A percentile compares a stretch with the other conserved stretches of the same genome.
phyloP scores from a whole-genome alignment of 202 grass and related monocot species.

The Brachypodium distachyon region DNA sequence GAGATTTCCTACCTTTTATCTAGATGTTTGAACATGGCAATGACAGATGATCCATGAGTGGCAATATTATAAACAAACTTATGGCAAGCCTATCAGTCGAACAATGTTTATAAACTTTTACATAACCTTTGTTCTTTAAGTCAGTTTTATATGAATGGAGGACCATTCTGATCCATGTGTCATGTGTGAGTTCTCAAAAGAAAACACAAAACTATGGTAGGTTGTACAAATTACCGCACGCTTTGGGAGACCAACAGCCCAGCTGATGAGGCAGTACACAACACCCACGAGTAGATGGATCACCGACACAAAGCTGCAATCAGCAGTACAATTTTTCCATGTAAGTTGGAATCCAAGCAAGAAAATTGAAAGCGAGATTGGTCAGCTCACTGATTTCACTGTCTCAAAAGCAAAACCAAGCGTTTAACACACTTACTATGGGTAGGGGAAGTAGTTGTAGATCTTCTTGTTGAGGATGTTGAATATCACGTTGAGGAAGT shows the following conservation, averaged over 20 bases:
- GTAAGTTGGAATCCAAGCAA: background rate
- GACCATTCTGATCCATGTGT: background rate
- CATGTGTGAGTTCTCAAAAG: background rate
- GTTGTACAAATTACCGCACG: constrained; percentile 60
- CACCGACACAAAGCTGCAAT: constrained; percentile 72
- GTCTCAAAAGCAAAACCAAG: background rate
- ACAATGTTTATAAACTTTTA: background rate
- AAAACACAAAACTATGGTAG: background rate
- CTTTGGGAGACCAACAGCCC: constrained; percentile 80
- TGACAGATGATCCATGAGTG: background rate
- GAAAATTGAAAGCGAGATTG: background rate
- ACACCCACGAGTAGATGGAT: constrained; percentile 75
- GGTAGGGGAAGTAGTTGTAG: constrained; percentile 98
- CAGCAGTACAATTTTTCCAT: background rate
- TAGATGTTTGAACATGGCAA: background rate
- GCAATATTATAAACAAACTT: background rate
- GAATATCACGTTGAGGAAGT: constrained; percentile 98
- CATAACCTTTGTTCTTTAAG: background rate
- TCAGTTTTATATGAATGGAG: background rate
- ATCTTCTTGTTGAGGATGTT: constrained; percentile 99
- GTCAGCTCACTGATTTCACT: background rate
- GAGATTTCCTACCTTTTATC: background rate
- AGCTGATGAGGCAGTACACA: constrained; percentile 72
- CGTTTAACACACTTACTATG: constrained; percentile 60
- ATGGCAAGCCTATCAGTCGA: background rate